Evolutionary conservation across 2,329 filamentous ascomycete genomes (phyloP), one percentile per base, ranked within the genome.

Genomic region (Fusarium clavum): DNA sequence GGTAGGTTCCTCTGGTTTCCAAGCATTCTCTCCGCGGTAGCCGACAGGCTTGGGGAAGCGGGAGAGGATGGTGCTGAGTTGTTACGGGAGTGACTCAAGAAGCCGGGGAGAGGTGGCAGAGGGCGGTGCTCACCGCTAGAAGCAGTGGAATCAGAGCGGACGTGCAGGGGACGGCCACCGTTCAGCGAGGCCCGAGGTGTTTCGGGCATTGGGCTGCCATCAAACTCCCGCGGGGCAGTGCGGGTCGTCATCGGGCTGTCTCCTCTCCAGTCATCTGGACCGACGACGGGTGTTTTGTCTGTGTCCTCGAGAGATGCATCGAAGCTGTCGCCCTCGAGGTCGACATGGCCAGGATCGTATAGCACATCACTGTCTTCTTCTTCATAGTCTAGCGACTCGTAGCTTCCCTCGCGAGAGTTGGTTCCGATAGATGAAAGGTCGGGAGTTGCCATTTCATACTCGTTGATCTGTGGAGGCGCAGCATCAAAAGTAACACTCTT

Each of bases 401-500:
- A 98, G 82, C 95, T 98, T 44, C 94, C 94, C 76, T 98, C 94
- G 11, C 95, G 91, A 14, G 95, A 98, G 73, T 92, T 94, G 51
- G 93, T 95, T 27, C 93, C 93, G 25, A 97, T 86, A 0, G 94
- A 97, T 3, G 95, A 98, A n/a, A 97, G 88, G 77, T 98, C 96
- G 13, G 96, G 96, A 4, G 96, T 99, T 34, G 94, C 92, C 92
- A 98, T 94, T 81, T 98, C 96, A 79, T 98, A 99, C 81, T 99
- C 96, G 78, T 98, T 97, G 76, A 99, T 88, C 78, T 97, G 93
- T 25, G 96, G 96, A 24, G 95, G 95, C 3, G 93, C 94, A 40
- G 91, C 92, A 81, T 98, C 94, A 78, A 99, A 99, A 1, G 95
- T 99, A 62, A 99, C 96, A 76, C 94, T 98, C 85, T 99, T 99